These are phyloP conservation scores for Xerocomellus amylosporus DNA, from an alignment of 768 basidiomycete genomes.

Conservation along the genomic window DNA sequence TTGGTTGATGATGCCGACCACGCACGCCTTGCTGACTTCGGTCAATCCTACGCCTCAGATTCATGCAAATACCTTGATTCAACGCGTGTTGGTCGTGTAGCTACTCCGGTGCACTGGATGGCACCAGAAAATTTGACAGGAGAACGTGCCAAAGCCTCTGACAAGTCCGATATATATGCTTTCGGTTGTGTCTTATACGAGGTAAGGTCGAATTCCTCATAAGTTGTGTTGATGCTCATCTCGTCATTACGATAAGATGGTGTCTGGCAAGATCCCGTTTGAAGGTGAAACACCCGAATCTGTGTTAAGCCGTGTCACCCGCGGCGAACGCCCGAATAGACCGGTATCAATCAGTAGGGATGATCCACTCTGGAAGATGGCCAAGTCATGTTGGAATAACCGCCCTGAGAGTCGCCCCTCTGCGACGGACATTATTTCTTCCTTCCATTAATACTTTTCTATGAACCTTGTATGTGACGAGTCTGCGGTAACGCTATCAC, in stretches of 20 bases:
- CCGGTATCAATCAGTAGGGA: slow-evolving; percentile 4
- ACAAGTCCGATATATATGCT: slow-evolving; percentile 24
- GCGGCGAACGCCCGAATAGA: neutral
- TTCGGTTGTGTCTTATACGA: slow-evolving; percentile 33
- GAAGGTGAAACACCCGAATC: neutral
- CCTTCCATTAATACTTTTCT: neutral
- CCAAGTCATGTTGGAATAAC: slow-evolving; percentile 9
- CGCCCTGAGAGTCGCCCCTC: slow-evolving; percentile 12
- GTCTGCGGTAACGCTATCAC: too few relatives aligned
- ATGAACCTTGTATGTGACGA: neutral
- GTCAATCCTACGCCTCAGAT: slow-evolving; percentile 26
- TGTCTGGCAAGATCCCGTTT: slow-evolving; percentile 19
- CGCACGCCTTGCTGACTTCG: slow-evolving; percentile 28
- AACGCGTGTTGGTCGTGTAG: slow-evolving; percentile 14
- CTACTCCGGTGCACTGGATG: slow-evolving; percentile 20
- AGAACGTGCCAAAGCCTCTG: neutral
- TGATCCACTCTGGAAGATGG: slow-evolving; percentile 17
- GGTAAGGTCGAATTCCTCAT: slow-evolving; percentile 10
- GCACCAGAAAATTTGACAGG: slow-evolving; percentile 20
- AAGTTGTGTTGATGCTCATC: neutral
- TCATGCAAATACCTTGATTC: slow-evolving; percentile 26
- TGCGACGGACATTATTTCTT: slow-evolving; percentile 2
- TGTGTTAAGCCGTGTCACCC: neutral
- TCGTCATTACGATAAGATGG: slow-evolving; percentile 12
- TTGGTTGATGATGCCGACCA: slow-evolving; percentile 13